Conservation (phyloP, 1,284 basidiomycete species). For the Apiotrichum domesticum region DNA sequence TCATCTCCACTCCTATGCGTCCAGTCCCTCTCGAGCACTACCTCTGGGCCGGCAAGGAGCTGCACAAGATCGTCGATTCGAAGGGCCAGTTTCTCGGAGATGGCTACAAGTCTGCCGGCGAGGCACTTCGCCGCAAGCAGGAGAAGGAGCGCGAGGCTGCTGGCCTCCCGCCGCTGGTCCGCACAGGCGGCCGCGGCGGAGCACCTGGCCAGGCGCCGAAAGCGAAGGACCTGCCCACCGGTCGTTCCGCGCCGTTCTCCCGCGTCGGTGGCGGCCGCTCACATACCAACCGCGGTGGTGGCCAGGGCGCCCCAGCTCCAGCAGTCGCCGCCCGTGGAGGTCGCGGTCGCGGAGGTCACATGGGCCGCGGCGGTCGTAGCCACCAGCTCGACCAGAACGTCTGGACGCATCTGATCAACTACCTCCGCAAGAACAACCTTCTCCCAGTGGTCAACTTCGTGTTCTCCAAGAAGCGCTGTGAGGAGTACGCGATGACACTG, state of each 20-base stretch:
- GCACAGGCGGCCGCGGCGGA: slow-evolving; percentile 70
- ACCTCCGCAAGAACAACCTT: slow-evolving; percentile 76
- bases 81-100: slow-evolving; percentile 67
- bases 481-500: slow-evolving; percentile 88
- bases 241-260: slow-evolving; percentile 37
- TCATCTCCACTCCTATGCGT: slow-evolving; percentile 92
- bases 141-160: slow-evolving; percentile 96
- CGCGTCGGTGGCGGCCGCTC: slow-evolving; percentile 35
- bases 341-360: slow-evolving; percentile 43
- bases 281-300: slow-evolving; percentile 41
- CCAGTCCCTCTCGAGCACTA: slow-evolving; percentile 97
- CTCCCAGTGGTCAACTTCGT: slow-evolving; percentile 96
- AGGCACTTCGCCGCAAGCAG: slow-evolving; percentile 85
- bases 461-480: slow-evolving; percentile 92
- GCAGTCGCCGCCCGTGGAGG: slow-evolving; percentile 14
- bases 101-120: slow-evolving; percentile 83
- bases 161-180: slow-evolving; percentile 73
- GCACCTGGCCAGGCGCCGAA: slow-evolving; percentile 51
- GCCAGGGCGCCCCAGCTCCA: slow-evolving; percentile 31
- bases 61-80: slow-evolving; percentile 88
- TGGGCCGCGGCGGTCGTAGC: slow-evolving; percentile 50
- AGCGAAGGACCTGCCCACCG: slow-evolving; percentile 40
- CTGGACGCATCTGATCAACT: slow-evolving; percentile 85
- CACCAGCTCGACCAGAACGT: slow-evolving; percentile 76
- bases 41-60: slow-evolving; percentile 84